Base-by-base conservation (phyloP, 1,139 yeast genomes). In the Scheffersomyces quercinus region DNA sequence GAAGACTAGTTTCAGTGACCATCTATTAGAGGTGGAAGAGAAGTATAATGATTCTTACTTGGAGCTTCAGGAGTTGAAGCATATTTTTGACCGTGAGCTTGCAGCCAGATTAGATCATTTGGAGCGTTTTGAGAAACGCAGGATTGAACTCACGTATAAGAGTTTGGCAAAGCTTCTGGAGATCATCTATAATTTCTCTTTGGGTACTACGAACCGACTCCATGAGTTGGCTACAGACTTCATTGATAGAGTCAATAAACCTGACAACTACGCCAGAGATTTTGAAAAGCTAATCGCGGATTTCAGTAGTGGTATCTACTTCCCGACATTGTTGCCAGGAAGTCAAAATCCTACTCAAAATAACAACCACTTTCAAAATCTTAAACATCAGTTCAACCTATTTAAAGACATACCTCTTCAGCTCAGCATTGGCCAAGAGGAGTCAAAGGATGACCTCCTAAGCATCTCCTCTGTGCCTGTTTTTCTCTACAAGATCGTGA, bases 361-460 rank as follows among this genome's bases (percentile, higher is more conserved):
- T 6, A 67, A 65, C 46, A 64, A 62, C 37, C 60, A 63, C 41
- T 71, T 64, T 45, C 80, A 75, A 45, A 72, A 69, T 51, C 56
- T 75, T 46, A 68, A 62, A 43, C 56, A 60, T 29, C 67, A 65
- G 42, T 75, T 73, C 52, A 72, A 75, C 47, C 52, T 74, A 20
- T 74, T 55, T 52, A 70, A 69, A 43, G 80, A 75, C 48, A 59
- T 74, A 35, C 73, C 76, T 12, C 59, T 74, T 24, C 79, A 74
- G 39, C 50, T 67, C 3, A 31, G 20, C 24, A 14, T 10, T 31
- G 20, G 35, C 20, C 60, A 57, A 33, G 34, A 64, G 8, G 41
- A 55, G 2, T 54, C 49, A 24, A 48, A 46, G 16, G 59, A 49
- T 4, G 52, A 50, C 7, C 46, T 63, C 12, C 54, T 68, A 29